These are phyloP conservation scores for Coleophoma cylindrospora DNA, from an alignment of 2,329 filamentous ascomycete genomes.

Conservation along the genomic window DNA sequence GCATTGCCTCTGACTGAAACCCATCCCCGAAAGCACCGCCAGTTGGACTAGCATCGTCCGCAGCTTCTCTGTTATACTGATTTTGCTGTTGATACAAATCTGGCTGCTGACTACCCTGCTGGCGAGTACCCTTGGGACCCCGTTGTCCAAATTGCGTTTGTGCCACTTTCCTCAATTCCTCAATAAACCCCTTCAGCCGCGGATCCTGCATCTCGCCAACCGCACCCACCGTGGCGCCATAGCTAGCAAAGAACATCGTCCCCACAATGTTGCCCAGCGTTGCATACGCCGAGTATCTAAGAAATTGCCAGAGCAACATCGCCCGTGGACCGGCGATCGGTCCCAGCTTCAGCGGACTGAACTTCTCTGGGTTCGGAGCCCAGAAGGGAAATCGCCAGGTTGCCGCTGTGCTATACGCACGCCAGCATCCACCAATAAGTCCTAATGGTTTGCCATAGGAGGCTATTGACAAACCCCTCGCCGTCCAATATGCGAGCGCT, in stretches of 20 bases:
- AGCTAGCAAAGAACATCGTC: conserved; percentile 16
- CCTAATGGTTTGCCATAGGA: conserved; percentile 21
- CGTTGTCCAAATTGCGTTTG: conserved; percentile 5
- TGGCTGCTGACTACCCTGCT: conserved; percentile 4
- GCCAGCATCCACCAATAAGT: conserved; percentile 16
- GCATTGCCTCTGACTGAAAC: background rate
- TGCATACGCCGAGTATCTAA: conserved; percentile 16
- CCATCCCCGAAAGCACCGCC: conserved; percentile 15
- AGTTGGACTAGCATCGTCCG: conserved; percentile 23
- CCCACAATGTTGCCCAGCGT: conserved; percentile 13
- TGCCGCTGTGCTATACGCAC: conserved; percentile 12
- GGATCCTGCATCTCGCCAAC: conserved; percentile 20
- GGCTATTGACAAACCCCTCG: conserved; percentile 18
- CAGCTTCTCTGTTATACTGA: background rate
- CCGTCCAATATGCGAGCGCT: conserved; percentile 19
- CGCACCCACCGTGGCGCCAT: conserved; percentile 15
- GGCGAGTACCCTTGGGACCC: background rate
- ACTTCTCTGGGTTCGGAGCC: conserved; percentile 19
- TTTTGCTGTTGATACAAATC: background rate
- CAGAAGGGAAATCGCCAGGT: conserved; percentile 24
- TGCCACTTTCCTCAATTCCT: conserved; percentile 4
- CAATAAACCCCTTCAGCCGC: conserved; percentile 17
- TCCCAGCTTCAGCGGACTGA: conserved; percentile 8
- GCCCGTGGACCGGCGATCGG: conserved; percentile 12
- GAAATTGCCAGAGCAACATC: conserved; percentile 16